Conservation (phyloP, 257 asterid genomes). For the Solanum habrochaites region DNA sequence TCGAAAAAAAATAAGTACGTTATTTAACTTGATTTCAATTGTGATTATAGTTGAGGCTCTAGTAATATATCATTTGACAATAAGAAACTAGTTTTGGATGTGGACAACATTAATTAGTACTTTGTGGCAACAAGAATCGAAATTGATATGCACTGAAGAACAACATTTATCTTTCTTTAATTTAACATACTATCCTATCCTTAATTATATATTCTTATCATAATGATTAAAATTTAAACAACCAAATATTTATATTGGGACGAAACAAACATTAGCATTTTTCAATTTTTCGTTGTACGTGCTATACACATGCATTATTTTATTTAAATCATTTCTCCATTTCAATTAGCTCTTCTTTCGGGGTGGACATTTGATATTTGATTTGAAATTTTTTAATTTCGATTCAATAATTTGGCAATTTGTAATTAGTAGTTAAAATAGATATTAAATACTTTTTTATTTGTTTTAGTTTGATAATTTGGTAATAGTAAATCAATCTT, state of each 20-base stretch:
- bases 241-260: not conserved
- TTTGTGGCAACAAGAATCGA: not conserved
- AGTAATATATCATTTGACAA: not conserved
- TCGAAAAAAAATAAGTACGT: not conserved
- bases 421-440: no score
- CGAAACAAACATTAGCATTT: not conserved
- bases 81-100: not conserved
- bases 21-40: not conserved
- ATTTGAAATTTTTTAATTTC: no score
- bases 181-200: not conserved
- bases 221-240: not conserved
- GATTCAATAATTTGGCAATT: no score
- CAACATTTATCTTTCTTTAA: not conserved
- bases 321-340: not conserved
- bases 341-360: not conserved
- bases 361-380: no score
- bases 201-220: not conserved
- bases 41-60: not conserved
- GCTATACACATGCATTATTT: not conserved
- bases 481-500: no score
- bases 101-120: not conserved
- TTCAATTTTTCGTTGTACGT: not conserved
- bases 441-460: no score
- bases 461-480: no score
- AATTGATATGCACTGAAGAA: not conserved